Evolutionary conservation across 495 filamentous ascomycete genomes (phyloP), one percentile per base, ranked within the genome.

Genomic region (Oleoguttula mirabilis): DNA sequence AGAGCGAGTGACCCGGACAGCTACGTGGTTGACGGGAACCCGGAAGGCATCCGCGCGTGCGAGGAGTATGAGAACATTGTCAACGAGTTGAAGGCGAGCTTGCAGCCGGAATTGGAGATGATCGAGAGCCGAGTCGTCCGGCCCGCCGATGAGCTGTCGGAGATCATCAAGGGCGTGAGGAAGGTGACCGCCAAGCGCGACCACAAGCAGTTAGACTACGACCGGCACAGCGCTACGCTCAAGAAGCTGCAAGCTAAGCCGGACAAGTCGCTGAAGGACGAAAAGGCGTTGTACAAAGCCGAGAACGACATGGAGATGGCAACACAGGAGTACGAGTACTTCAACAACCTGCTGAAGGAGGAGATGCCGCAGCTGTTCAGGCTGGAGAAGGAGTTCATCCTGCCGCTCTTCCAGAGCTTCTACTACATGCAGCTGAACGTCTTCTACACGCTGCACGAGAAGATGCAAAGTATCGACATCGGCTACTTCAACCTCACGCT

Each of bases 401-500:
- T 80, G 43, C 90, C 90, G 11, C 72, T 99, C 6, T 99, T 99
- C 71, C 92, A 95, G 55, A 93, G 86, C 23, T 99, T 96, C 68
- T 99, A 99, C 65, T 99, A 99, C 69, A 96, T 99, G 92, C 90
- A 99, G 61, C 75, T 99, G 41, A 99, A 99, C 61, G 87, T 99
- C 47, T 99, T 96, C 64, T 99, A 99, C 63, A 96, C 92, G 0
- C 69, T 99, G 24, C 90, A 99, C 61, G 90, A 99, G 63, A 82
- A 75, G 61, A 96, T 96, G 92, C 90, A 95, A 62, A 77, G 70
- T 42, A 84, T 92, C 56, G 84, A 95, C 59, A 96, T 99, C 54
- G 84, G 82, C 44, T 99, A 99, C 65, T 99, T 99, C 60, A 80
- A 99, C 58, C 73, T 99, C 24, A 80, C 80, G 8, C 69, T 81